Conservation (phyloP, 129 eudicot genomes). For the Saussurea involucrata region DNA sequence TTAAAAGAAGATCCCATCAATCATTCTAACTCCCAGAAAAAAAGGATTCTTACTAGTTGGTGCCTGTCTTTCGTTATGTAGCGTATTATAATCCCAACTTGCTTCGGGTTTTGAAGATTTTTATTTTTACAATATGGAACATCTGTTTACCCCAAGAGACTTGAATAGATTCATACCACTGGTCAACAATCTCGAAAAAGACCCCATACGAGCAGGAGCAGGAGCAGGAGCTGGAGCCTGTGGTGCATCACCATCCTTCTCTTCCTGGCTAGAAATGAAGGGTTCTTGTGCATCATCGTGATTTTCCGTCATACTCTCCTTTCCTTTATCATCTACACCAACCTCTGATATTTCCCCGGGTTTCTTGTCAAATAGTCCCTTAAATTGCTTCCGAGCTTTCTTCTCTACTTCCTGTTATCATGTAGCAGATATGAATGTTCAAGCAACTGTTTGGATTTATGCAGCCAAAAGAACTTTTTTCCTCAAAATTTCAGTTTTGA, state of each 20-base stretch:
- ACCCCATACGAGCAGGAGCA: constrained; percentile 35
- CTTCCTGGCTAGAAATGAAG: constrained; percentile 23
- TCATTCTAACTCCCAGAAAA: constrained; percentile 26
- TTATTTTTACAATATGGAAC: constrained; percentile 52
- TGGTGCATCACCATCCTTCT: constrained; percentile 32
- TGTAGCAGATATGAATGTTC: background rate
- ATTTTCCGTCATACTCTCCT: constrained; percentile 18
- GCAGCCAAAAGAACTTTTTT: background rate
- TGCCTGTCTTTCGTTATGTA: background rate
- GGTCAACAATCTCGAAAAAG: constrained; percentile 53
- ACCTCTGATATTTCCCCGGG: constrained; percentile 94
- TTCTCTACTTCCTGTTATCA: constrained; percentile 59
- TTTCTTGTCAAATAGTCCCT: constrained; percentile 93
- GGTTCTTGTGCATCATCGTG: constrained; percentile 34
- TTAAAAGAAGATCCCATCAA: background rate
- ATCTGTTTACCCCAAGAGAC: constrained; percentile 62
- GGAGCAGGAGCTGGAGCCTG: constrained; percentile 41
- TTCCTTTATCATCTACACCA: constrained; percentile 31
- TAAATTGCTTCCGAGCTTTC: constrained; percentile 81
- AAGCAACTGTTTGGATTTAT: background rate
- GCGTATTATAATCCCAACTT: background rate
- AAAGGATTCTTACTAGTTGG: background rate
- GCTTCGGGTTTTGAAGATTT: background rate
- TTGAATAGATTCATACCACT: constrained; percentile 48
- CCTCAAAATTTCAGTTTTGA: too few species aligned